These are phyloP conservation scores for Trametes sanguinea DNA, from an alignment of 768 basidiomycete species.

Conservation along the genomic window DNA sequence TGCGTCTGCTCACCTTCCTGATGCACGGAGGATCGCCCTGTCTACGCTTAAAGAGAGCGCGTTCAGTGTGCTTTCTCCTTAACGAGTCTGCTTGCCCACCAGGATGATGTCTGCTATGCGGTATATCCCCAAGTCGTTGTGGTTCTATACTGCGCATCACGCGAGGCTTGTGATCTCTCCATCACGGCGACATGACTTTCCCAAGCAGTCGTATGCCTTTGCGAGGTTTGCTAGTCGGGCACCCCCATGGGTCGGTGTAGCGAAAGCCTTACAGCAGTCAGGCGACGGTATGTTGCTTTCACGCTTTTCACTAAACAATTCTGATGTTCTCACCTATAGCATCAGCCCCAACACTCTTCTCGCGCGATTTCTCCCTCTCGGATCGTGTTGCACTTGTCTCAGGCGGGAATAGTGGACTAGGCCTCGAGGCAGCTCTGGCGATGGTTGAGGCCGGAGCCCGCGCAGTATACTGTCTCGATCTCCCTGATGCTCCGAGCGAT, in stretches of 20 bases:
- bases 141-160: too few relatives aligned
- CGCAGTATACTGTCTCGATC: slow-evolving; percentile 67
- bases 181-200: too few relatives aligned
- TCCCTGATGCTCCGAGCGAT: slow-evolving; percentile 52
- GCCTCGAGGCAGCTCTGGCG: slow-evolving; percentile 76
- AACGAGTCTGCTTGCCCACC: too few relatives aligned
- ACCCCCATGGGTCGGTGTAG: neutral
- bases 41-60: too few relatives aligned
- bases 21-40: too few relatives aligned
- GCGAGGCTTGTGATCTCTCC: too few relatives aligned
- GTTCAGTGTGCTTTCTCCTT: too few relatives aligned
- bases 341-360: slow-evolving; percentile 23
- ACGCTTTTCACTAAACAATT: neutral
- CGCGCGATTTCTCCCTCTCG: slow-evolving; percentile 30
- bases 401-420: slow-evolving; percentile 53
- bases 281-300: neutral
- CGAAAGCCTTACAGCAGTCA: neutral
- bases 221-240: too few relatives aligned
- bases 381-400: slow-evolving; percentile 39
- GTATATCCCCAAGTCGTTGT: too few relatives aligned
- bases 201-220: too few relatives aligned
- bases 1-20: too few relatives aligned
- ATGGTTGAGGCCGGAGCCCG: slow-evolving; percentile 71
- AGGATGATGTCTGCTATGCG: too few relatives aligned
- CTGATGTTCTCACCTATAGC: neutral